Evolutionary conservation across 805 yeast genomes (phyloP).

Genomic region (Starmerella ratchasimensis): DNA sequence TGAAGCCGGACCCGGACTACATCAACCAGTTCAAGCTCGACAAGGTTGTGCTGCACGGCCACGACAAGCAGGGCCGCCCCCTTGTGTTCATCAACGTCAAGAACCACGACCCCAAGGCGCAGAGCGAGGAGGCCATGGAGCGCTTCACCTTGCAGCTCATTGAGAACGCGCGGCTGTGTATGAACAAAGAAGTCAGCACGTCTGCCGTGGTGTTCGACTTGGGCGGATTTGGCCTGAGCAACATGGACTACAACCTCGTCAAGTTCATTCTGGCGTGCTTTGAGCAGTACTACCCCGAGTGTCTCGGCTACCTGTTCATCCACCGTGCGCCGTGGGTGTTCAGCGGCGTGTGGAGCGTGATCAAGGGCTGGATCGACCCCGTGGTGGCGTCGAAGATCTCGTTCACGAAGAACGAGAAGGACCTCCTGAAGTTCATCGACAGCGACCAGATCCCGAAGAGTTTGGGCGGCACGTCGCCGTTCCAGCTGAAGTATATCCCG

Average conservation of each 20-base stretch:
- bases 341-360: slow-evolving; percentile 83
- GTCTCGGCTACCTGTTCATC: slow-evolving; percentile 67
- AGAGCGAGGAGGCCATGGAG: slow-evolving; percentile 57
- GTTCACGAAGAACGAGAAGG: slow-evolving; percentile 60
- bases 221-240: slow-evolving; percentile 71
- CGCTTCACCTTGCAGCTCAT: slow-evolving; percentile 60
- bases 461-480: slow-evolving; percentile 60
- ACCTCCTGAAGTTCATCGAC: slow-evolving; percentile 50
- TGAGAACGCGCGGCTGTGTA: slow-evolving; percentile 66
- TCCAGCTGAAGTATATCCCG: slow-evolving; percentile 42
- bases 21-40: slow-evolving; percentile 43
- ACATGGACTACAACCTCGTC: slow-evolving; percentile 87
- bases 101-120: slow-evolving; percentile 55
- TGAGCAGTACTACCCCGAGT: slow-evolving; percentile 95
- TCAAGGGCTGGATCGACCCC: slow-evolving; percentile 91
- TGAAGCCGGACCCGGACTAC: slow-evolving; percentile 34
- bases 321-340: slow-evolving; percentile 97
- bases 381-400: slow-evolving; percentile 85
- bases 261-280: slow-evolving; percentile 78
- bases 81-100: slow-evolving; percentile 69
- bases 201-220: slow-evolving; percentile 79
- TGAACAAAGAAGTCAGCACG: slow-evolving; percentile 63
- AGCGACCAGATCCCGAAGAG: slow-evolving; percentile 47
- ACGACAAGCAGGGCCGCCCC: slow-evolving; percentile 62
- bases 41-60: slow-evolving; percentile 64